Conservation (phyloP, 2,329 filamentous ascomycete genomes). For the Colletotrichum spaethianum region DNA sequence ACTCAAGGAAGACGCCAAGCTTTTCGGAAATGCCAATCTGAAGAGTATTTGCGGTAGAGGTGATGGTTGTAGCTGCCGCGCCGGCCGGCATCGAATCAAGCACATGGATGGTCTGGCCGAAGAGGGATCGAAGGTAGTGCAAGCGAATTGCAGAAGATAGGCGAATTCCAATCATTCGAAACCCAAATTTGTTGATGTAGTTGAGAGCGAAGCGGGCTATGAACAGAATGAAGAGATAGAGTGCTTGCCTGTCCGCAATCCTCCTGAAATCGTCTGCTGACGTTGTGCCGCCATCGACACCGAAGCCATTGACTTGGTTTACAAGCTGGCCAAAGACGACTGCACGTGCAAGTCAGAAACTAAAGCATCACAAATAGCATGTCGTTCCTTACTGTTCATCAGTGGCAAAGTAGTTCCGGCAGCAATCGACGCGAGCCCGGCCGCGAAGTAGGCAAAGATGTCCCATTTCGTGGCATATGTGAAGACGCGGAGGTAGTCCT, state of each 20-base stretch:
- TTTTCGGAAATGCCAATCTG: conserved; percentile 77
- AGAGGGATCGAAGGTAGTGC: conserved; percentile 74
- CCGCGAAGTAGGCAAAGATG: conserved; percentile 62
- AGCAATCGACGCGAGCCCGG: conserved; percentile 63
- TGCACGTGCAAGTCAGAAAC: neutral
- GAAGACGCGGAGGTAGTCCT: conserved; percentile 67
- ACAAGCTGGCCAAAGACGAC: conserved; percentile 56
- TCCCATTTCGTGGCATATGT: conserved; percentile 69
- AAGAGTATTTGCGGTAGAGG: conserved; percentile 73
- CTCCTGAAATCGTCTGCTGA: conserved; percentile 56
- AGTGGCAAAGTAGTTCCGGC: conserved; percentile 70
- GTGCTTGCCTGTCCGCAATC: conserved; percentile 61
- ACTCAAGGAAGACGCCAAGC: conserved; percentile 72
- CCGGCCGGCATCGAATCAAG: conserved; percentile 77
- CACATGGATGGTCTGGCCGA: conserved; percentile 76
- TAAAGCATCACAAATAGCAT: conserved; percentile 55
- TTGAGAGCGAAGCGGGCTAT: conserved; percentile 74
- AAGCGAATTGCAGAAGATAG: conserved; percentile 74
- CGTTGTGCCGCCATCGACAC: conserved; percentile 27
- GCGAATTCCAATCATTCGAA: conserved; percentile 74
- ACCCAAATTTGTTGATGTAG: conserved; percentile 74
- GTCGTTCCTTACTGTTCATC: conserved; percentile 66
- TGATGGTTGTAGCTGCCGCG: conserved; percentile 74
- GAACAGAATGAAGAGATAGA: conserved; percentile 81
- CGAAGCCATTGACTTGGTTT: conserved; percentile 58